Evolutionary conservation across 2,329 filamentous ascomycete species (phyloP).

Genomic region (Monascus ruber): DNA sequence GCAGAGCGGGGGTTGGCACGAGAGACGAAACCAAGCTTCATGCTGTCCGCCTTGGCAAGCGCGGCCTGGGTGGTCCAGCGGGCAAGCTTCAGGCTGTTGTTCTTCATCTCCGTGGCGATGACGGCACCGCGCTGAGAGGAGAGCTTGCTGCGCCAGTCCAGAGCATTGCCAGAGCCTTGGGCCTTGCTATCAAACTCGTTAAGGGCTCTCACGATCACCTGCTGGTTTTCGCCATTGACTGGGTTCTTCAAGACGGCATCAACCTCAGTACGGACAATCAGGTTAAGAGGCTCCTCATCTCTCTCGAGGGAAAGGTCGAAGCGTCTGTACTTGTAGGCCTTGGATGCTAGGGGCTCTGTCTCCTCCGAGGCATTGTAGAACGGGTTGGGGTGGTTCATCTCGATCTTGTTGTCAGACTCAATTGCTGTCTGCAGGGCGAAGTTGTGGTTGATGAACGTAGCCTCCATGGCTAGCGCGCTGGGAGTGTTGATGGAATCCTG

Average conservation of each 20-base stretch:
- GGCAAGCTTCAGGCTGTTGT: conserved; percentile 98
- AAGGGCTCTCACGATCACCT: conserved; percentile 83
- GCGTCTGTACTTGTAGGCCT: conserved; percentile 95
- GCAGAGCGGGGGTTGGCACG: conserved; percentile 84
- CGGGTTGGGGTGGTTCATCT: conserved; percentile 82
- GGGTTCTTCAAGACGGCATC: conserved; percentile 94
- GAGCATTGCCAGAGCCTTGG: conserved; percentile 81
- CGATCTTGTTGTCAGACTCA: conserved; percentile 70
- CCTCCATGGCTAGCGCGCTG: conserved; percentile 84
- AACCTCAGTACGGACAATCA: conserved; percentile 88
- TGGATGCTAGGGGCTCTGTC: conserved; percentile 85
- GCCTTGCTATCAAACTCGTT: conserved; percentile 99
- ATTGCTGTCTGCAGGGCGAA: conserved; percentile 91
- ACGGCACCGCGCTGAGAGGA: conserved; percentile 91
- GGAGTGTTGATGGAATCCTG: conserved; percentile 94
- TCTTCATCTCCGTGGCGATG: conserved; percentile 99
- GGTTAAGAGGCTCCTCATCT: conserved; percentile 84
- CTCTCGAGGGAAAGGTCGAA: conserved; percentile 88
- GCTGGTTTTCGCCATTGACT: conserved; percentile 82
- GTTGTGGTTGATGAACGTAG: conserved; percentile 99
- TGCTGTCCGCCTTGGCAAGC: conserved; percentile 89
- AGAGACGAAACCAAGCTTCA: conserved; percentile 98
- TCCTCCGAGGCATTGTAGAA: conserved; percentile 95
- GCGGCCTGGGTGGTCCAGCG: conserved; percentile 97
- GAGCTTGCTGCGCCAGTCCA: conserved; percentile 96